Base-by-base conservation (phyloP, 331 rosid species). In the Dryas integrifolia region DNA sequence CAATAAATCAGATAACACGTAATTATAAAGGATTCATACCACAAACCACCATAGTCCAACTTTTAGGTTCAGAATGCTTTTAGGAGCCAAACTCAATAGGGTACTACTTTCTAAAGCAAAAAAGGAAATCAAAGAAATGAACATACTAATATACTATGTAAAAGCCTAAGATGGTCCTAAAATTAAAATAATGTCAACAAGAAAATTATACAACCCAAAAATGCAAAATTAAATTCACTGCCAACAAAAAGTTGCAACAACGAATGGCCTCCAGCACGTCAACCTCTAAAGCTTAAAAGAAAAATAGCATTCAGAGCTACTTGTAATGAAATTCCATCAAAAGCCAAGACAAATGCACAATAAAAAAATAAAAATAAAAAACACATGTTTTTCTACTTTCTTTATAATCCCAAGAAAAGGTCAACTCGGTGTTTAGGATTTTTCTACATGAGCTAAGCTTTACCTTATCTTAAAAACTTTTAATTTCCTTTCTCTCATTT, bases 361-460 rank as follows among this genome's bases (percentile, higher is more conserved):
- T 26, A 57, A 24, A 18, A 71, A 26, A 7, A 57, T 14, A 61
- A 24, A 15, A 61, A 18, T 18, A 61, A 39, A 14, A 47, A 61
- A 61, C 47, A 30, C 38, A 18, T 38, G 51, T 64, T 9, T 43
- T 64, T 18, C 26, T 64, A 41, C 69, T 43, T 64, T 18, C 69
- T 64, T 40, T 5, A 16, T 41, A 9, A 56, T 26, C 16, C 39
- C 12, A 6, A 60, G 43, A 55, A 41, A 56, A 43, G 30, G 48
- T 40, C 67, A 61, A 24, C 55, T 0, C 53, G 45, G 45, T 44
- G 6, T 26, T 61, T 12, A 46, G 16, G 46, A 38, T 43, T 44
- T 30, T 15, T 13, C 53, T 60, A 67, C 77, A 58, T 10, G 67
- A 51, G 21, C 53, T 61, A 16, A 68, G 79, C 64, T 55, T 77